phyloP scores from a whole-genome alignment of 164 flowering plant genomes.

The Magnolia kwangsiensis region DNA sequence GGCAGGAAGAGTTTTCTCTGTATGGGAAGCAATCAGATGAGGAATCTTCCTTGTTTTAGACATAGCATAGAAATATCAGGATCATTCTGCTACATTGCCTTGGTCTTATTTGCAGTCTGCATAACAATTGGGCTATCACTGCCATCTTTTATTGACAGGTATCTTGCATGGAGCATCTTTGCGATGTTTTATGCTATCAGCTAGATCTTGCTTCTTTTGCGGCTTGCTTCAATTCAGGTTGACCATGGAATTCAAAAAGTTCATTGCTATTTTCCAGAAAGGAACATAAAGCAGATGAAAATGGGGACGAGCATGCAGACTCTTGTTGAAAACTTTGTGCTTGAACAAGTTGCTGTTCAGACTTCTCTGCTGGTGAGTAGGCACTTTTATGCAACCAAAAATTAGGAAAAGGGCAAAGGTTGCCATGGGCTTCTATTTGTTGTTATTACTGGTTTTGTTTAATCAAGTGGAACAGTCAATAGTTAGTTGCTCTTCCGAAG shows the following conservation, averaged over 20 bases:
- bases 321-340: conserved; percentile 86
- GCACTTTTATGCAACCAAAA: neutral
- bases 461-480: neutral
- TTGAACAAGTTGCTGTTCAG: conserved; percentile 87
- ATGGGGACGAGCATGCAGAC: conserved; percentile 45
- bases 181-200: conserved; percentile 81
- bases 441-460: too few species aligned
- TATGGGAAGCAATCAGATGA: conserved; percentile 67
- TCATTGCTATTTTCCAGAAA: conserved; percentile 68
- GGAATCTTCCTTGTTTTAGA: conserved; percentile 31
- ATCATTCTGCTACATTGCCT: neutral
- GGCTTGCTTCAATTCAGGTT: conserved; percentile 88
- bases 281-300: conserved; percentile 31
- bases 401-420: neutral
- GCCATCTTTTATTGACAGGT: conserved; percentile 39
- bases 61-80: neutral
- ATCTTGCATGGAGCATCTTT: conserved; percentile 87
- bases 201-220: conserved; percentile 95
- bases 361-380: conserved; percentile 79
- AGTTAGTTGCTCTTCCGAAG: neutral
- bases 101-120: neutral
- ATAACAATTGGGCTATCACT: conserved; percentile 7
- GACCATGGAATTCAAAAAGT: conserved; percentile 64
- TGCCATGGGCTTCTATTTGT: neutral
- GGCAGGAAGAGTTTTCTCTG: conserved; percentile 66